Base-by-base conservation (phyloP, 176 grass and related monocot species). In the Saccharum spontaneum region DNA sequence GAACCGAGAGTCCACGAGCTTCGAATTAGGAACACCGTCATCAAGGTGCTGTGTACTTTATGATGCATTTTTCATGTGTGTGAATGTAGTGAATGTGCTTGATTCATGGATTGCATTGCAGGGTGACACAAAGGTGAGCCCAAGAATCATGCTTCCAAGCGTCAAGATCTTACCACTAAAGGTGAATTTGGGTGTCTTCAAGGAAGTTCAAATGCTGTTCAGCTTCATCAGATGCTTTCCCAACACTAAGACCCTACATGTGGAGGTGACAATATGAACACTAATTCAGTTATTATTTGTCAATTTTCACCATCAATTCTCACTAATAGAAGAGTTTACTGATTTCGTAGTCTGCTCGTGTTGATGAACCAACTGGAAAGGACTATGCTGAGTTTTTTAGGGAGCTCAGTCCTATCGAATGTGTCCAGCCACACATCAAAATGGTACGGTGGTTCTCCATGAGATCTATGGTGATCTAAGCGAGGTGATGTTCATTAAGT, bases 211-310 rank as follows among this genome's bases (percentile, higher is more conserved):
- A 52, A 70, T 81, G 37, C 14, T 82, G 40, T 26, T 30, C 71
- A 48, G 18, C 20, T 77, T 86, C 60, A 16, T 82, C 30, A 86
- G 71, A 77, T 82, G 83, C 64, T 90, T 86, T 50, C 83, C 88
- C 10, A 10, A 76, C 18, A 36, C 86, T 1, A 83, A 86, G 54
- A 71, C 62, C 7, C 83, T 90, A 7, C 78, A 90, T 6, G 64
- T 89, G 17, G 24, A 38, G 87, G 82, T 85, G 26, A 60, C 13
- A 78, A 41, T 43, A 1, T 43, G 59, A 14, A 23, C 14, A n/a
- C 20, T 77, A 59, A 15, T 40, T 40, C 36, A 26, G 20, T 57
- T 57, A n/a, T 31, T 31, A 48, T 34, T 77, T 60, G 13, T 6
- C 62, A 62, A 63, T 7, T 69, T 70, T 66, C 20, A 45, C 43